Conservation (phyloP, 108 stramenopile species). For the Chaetoceros tenuissimus region DNA sequence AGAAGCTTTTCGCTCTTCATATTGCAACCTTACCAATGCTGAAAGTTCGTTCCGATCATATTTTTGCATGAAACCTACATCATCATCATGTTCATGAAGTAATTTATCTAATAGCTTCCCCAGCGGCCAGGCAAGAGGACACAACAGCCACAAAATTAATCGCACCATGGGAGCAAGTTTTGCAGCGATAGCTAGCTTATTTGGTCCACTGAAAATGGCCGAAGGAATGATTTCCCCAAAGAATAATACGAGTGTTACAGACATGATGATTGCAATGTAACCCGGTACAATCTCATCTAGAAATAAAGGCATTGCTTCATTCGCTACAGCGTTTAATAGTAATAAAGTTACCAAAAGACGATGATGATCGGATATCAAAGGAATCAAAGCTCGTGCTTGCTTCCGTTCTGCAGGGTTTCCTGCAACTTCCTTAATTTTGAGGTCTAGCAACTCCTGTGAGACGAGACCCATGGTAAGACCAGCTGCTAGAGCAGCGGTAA, state of each 20-base stretch:
- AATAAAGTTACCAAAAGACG: conserved; percentile 87
- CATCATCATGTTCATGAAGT: conserved; percentile 53
- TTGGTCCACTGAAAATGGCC: conserved; percentile 88
- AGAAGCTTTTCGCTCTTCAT: conserved; percentile 15
- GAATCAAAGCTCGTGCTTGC: conserved; percentile 42
- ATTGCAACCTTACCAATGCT: conserved; percentile 27
- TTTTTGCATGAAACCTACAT: conserved; percentile 15
- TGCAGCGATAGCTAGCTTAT: conserved; percentile 76
- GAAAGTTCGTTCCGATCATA: conserved; percentile 24
- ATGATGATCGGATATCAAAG: conserved; percentile 80
- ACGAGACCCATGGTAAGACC: conserved; percentile 92
- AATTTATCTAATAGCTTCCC: conserved; percentile 66
- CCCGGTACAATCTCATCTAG: conserved; percentile 80
- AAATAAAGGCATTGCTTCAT: conserved; percentile 93
- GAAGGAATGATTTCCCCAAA: conserved; percentile 78
- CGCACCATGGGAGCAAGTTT: conserved; percentile 71
- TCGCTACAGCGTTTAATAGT: conserved; percentile 86
- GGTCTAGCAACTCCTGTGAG: conserved; percentile 74
- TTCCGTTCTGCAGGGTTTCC: conserved; percentile 35
- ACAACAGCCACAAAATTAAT: conserved; percentile 63
- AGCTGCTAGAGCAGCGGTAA: conserved; percentile 83
- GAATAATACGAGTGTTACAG: conserved; percentile 75
- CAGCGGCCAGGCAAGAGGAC: conserved; percentile 86
- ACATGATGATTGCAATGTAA: conserved; percentile 74
- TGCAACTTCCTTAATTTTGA: conserved; percentile 67